A percentile compares a stretch with the other conserved stretches of the same genome.
phyloP scores from a whole-genome alignment of 331 rosid species.

The Dryas integrifolia region DNA sequence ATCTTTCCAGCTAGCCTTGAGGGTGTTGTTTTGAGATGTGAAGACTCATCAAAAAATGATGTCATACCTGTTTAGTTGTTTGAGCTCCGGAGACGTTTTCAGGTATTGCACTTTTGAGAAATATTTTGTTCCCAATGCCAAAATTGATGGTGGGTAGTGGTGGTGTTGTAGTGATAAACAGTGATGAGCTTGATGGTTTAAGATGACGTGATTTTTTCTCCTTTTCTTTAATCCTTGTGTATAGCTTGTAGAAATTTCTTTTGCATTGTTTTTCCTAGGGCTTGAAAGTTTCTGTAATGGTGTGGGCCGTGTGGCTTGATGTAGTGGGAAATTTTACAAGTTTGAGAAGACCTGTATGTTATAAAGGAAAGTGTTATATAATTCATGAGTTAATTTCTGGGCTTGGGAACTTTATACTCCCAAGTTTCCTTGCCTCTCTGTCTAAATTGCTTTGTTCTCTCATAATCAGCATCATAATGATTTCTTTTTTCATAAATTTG shows the following conservation, averaged over 20 bases:
- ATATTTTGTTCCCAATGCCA: constrained; percentile 33
- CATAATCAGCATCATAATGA: not conserved
- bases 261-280: constrained; percentile 50
- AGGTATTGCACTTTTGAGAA: constrained; percentile 43
- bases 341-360: constrained; percentile 29
- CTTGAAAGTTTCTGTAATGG: constrained; percentile 44
- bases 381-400: constrained; percentile 11
- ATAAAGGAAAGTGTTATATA: constrained; percentile 32
- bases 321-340: constrained; percentile 44
- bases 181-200: constrained; percentile 58
- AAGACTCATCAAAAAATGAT: constrained; percentile 82
- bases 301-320: constrained; percentile 36
- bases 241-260: constrained; percentile 70
- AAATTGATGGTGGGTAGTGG: constrained; percentile 33
- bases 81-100: constrained; percentile 19
- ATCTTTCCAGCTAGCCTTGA: constrained; percentile 96
- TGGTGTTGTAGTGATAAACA: constrained; percentile 45
- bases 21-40: constrained; percentile 95
- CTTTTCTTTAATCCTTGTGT: constrained; percentile 38
- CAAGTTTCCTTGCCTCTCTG: not conserved
- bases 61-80: constrained; percentile 80
- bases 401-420: constrained; percentile 4
- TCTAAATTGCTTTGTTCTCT: not conserved
- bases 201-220: constrained; percentile 32
- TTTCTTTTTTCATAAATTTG: not conserved